These are phyloP conservation scores for Centrapalus pauciflorus DNA, from an alignment of 129 eudicot species.

Conservation along the genomic window DNA sequence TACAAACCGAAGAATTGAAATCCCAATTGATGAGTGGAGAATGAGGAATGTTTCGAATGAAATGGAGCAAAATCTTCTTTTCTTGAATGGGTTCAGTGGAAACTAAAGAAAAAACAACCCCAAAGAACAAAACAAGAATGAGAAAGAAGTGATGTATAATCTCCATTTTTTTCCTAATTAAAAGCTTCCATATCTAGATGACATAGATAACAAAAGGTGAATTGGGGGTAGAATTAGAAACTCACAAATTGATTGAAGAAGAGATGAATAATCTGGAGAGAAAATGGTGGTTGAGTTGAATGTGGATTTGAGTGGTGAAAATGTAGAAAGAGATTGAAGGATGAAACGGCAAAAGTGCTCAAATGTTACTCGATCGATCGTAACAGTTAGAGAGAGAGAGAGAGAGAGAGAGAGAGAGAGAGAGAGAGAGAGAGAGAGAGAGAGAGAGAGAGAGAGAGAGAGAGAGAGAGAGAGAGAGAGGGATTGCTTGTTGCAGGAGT, in stretches of 20 bases:
- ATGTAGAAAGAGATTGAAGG: neutral
- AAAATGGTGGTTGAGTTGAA: too few species aligned
- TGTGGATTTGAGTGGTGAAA: neutral
- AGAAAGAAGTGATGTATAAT: constrained; percentile 24
- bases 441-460: constrained; percentile 3
- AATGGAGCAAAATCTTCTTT: constrained; percentile 68
- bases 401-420: too few species aligned
- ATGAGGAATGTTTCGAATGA: constrained; percentile 41
- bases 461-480: constrained; percentile 9
- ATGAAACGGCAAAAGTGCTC: constrained; percentile 11
- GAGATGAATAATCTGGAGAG: constrained; percentile 13
- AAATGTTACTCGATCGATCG: neutral
- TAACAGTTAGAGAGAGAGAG: neutral
- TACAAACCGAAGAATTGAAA: constrained; percentile 56
- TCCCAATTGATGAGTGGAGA: constrained; percentile 58
- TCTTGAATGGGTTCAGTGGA: constrained; percentile 64
- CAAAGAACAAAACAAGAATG: constrained; percentile 28
- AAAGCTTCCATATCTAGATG: constrained; percentile 14
- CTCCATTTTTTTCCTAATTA: constrained; percentile 18
- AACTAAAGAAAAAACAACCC: constrained; percentile 27
- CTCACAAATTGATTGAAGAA: constrained; percentile 17
- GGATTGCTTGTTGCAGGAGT: neutral
- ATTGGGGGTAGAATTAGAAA: neutral
- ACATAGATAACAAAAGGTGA: neutral
- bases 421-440: constrained; percentile 17